Evolutionary conservation across 306 rosid genomes (phyloP), one percentile per base, ranked within the genome.

Genomic region (Trifolium repens): DNA sequence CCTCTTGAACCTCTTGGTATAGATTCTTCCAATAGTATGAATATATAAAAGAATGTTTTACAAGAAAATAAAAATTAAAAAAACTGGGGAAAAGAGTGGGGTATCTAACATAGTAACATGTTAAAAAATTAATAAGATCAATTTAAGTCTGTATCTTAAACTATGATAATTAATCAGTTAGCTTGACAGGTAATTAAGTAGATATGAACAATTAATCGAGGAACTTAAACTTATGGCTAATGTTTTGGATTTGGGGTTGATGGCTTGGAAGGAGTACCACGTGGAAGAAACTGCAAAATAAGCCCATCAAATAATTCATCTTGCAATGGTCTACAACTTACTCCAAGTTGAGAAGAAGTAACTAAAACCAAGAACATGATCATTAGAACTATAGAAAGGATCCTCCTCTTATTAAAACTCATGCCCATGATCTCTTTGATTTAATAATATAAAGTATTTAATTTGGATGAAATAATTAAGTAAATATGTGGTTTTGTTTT

Each of bases 271-370:
- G 42, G 0, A 1, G 76, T 50, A 2, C 91, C 91, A 43, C 78
- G 82, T 27, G 73, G 85, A 68, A 91, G 85, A 11, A 73, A 14
- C 44, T 84, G 83, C 67, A 86, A 47, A 24, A 80, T 59, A 54
- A 83, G 78, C 11, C 82, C 78, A 70, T 85, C 73, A 70, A 80
- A 30, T 16, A 78, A 58, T 19, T 87, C 84, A 83, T 60, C 77
- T 26, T 57, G 78, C 75, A 89, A 66, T 0, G 81, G 73, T 74
- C 94, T 91, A 50, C 67, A 80, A 17, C 61, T 55, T 43, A 66
- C 87, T 66, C 79, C 96, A 32, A 69, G 6, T 64, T 83, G 64
- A 61, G 84, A 42, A 43, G 30, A 80, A 44, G 47, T 78, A 13
- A 84, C 67, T 63, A 84, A 8, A 43, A 81, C 43, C 13, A 42